Evolutionary conservation across 176 grass and related monocot species (phyloP).

Genomic region (Hordeum marinum): DNA sequence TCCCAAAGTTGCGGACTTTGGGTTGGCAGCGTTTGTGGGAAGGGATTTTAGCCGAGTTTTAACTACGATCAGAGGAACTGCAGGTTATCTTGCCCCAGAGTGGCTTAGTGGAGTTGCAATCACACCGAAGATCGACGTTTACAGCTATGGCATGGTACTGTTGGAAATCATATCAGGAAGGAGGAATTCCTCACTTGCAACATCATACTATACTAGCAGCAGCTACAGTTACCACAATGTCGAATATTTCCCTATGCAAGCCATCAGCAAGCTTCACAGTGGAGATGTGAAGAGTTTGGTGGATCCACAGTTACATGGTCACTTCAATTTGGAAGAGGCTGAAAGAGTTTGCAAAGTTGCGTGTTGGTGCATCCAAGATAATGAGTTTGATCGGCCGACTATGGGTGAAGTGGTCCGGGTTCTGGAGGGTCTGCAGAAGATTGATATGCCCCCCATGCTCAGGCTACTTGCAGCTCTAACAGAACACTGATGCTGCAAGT

Average conservation of each 20-base stretch:
- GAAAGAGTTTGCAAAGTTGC: too few relatives aligned
- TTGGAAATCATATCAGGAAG: not conserved
- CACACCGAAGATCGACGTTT: not conserved
- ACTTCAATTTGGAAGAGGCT: too few relatives aligned
- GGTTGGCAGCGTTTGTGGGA: not conserved
- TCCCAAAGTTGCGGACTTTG: not conserved
- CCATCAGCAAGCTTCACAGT: not conserved
- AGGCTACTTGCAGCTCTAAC: conserved; percentile 34
- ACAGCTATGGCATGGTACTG: not conserved
- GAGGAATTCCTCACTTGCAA: not conserved
- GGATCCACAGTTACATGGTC: not conserved
- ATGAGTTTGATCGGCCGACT: too few relatives aligned
- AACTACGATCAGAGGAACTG: not conserved
- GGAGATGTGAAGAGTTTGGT: not conserved
- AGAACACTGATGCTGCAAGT: not conserved
- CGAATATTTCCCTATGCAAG: not conserved
- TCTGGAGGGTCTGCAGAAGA: conserved; percentile 31
- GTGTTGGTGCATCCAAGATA: too few relatives aligned
- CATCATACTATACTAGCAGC: not conserved
- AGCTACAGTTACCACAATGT: not conserved
- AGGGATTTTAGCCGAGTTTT: conserved; percentile 1
- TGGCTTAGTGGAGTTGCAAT: not conserved
- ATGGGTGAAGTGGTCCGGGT: conserved; percentile 27
- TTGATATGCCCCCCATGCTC: conserved; percentile 40
- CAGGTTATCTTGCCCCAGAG: not conserved